These are phyloP conservation scores for Leavenworthia alabamica DNA, from an alignment of 345 rosid species.

Conservation along the genomic window DNA sequence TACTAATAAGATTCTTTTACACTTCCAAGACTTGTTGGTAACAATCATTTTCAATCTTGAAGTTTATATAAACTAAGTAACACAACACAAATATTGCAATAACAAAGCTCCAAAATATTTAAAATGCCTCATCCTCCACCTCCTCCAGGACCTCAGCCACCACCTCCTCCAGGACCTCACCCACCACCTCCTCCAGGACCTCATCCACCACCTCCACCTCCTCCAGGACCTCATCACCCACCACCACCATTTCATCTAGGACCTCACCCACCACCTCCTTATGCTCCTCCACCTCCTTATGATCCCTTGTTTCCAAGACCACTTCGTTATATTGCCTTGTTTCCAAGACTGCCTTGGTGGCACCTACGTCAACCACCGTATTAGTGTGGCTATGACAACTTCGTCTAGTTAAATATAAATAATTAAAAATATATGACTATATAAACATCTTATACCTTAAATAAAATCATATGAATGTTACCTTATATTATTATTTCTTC, in stretches of 20 bases:
- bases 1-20: not conserved
- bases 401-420: not conserved
- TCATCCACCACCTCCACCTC: slow-evolving; percentile 16
- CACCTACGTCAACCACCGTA: slow-evolving; percentile 19
- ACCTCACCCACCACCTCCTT: slow-evolving; percentile 13
- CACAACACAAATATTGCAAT: slow-evolving; percentile 4
- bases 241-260: slow-evolving; percentile 6
- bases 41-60: not conserved
- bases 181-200: slow-evolving; percentile 1
- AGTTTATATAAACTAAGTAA: slow-evolving; percentile 9
- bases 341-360: too few species aligned
- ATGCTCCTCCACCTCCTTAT: slow-evolving; percentile 20
- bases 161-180: not conserved
- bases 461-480: not conserved
- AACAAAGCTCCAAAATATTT: not conserved
- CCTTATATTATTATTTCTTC: not conserved
- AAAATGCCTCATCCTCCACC: slow-evolving; percentile 22
- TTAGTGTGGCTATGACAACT: not conserved
- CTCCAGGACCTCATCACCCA: slow-evolving; percentile 9
- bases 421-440: not conserved
- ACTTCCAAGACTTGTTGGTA: slow-evolving; percentile 19
- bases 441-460: not conserved
- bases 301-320: slow-evolving; percentile 11
- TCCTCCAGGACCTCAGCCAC: too few species aligned
- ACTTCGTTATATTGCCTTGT: too few species aligned